Evolutionary conservation across 1,139 yeast genomes (phyloP), one percentile per base, ranked within the genome.

Genomic region (Protomyces gravidus): DNA sequence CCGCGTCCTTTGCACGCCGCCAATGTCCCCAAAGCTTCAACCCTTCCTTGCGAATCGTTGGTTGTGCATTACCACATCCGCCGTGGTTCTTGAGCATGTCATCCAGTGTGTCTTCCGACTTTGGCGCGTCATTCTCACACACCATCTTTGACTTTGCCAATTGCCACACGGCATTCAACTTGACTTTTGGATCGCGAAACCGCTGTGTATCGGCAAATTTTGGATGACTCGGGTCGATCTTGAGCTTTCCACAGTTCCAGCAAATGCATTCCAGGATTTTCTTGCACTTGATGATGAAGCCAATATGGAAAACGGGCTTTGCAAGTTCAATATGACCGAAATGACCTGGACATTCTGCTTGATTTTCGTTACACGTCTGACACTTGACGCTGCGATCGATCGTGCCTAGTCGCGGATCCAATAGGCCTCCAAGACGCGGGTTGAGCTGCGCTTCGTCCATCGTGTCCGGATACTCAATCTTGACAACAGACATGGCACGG

Each of bases 321-420:
- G 98, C 97, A 66, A 94, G 80, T 72, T 94, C 98, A 63, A 94
- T 94, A 71, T 94, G 98, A 66, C 99, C 99, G 75, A 94, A 94
- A 76, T 94, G 99, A 63, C 99, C 99, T 1, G 97, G 97, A 75
- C 99, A 94, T 72, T 92, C 98, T 63, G 94, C 89, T 97, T 92
- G 92, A 69, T 94, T 96, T 74, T 92, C 98, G 69, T 96, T 95
- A 79, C 99, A 92, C 73, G 99, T 92, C 77, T 90, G 97, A 79
- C 99, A 92, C 76, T 89, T 88, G 79, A 86, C 87, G 72, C 89
- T 90, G 72, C 98, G 84, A 74, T 94, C 99, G 67, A 92, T 92
- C 9, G 97, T 88, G 59, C 99, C 99, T 65, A 94, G 78, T 68
- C 97, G 84, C 62, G 98, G 97, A 71, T 94, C 98, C 71, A 90